Percentiles rank a stretch among this genome's conserved stretches.
Evolutionary conservation across 2,329 filamentous ascomycete genomes (phyloP).

Genomic region (Sporothrix brunneoviolacea): DNA sequence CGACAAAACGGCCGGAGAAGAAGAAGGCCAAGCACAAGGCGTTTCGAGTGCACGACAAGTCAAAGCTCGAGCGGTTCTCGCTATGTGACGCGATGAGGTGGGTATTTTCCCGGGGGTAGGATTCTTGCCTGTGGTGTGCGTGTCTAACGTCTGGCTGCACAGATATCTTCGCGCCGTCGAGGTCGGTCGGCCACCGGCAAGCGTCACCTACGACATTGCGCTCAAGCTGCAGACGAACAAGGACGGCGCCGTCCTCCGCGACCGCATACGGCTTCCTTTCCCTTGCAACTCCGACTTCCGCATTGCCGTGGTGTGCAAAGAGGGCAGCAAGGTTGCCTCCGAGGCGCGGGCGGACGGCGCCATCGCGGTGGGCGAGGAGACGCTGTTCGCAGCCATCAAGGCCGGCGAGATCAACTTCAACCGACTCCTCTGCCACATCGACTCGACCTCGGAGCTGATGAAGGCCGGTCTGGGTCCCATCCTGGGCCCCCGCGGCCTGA

Average conservation of each 20-base stretch:
- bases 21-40: constrained; percentile 58
- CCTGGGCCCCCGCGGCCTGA: constrained; percentile 81
- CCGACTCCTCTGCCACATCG: constrained; percentile 75
- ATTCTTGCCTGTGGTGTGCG: too few relatives aligned
- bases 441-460: constrained; percentile 69
- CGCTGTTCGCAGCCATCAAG: constrained; percentile 71
- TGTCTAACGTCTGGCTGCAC: constrained; percentile 16
- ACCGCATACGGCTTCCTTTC: constrained; percentile 80
- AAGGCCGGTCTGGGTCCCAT: constrained; percentile 75
- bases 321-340: constrained; percentile 64
- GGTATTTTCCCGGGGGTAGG: constrained; percentile 22
- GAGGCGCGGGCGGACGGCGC: constrained; percentile 76
- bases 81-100: constrained; percentile 91
- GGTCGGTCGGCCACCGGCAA: constrained; percentile 69
- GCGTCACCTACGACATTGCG: constrained; percentile 81
- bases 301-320: constrained; percentile 87
- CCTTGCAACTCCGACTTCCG: constrained; percentile 82
- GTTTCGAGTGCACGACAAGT: constrained; percentile 59
- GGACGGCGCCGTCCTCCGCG: constrained; percentile 80
- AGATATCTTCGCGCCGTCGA: constrained; percentile 90
- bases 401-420: constrained; percentile 79
- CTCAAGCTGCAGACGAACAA: constrained; percentile 77
- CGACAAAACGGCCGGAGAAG: constrained; percentile 47
- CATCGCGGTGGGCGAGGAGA: constrained; percentile 74
- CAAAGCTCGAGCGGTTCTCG: constrained; percentile 64